Evolutionary conservation across 306 rosid genomes (phyloP).

Genomic region (Ormosia emarginata): DNA sequence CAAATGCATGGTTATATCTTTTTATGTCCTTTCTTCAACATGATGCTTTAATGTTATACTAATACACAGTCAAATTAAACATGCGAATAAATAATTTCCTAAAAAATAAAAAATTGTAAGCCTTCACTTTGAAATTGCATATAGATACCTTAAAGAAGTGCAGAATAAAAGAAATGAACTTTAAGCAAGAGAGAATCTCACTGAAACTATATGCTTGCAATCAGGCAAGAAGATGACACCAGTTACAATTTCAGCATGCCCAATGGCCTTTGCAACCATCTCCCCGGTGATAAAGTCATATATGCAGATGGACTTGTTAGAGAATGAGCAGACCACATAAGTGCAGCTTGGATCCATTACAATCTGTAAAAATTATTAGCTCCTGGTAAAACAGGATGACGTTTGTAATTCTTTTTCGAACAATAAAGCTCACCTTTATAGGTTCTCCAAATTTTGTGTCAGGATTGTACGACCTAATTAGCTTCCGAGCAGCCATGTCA

Average conservation of each 20-base stretch:
- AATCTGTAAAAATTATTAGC: conserved; percentile 43
- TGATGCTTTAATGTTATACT: background rate
- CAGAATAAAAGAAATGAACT: background rate
- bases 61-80: background rate
- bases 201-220: conserved; percentile 71
- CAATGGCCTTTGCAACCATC: conserved; percentile 57
- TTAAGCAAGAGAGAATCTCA: conserved; percentile 39
- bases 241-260: conserved; percentile 80
- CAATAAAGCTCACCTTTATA: conserved; percentile 59
- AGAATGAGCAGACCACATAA: conserved; percentile 62
- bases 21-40: background rate
- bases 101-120: background rate
- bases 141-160: background rate
- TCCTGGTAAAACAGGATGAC: conserved; percentile 3
- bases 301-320: conserved; percentile 68
- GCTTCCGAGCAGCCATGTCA: conserved; percentile 53
- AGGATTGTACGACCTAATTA: conserved; percentile 52
- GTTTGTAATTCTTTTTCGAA: background rate
- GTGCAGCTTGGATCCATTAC: conserved; percentile 74
- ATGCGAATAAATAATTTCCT: background rate
- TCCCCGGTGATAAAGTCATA: conserved; percentile 65
- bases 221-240: conserved; percentile 80
- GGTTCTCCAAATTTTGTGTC: conserved; percentile 66
- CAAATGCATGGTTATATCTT: background rate
- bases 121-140: conserved; percentile 3